Conservation (phyloP, 2,329 filamentous ascomycete genomes). For the Neospermospora avenae region DNA sequence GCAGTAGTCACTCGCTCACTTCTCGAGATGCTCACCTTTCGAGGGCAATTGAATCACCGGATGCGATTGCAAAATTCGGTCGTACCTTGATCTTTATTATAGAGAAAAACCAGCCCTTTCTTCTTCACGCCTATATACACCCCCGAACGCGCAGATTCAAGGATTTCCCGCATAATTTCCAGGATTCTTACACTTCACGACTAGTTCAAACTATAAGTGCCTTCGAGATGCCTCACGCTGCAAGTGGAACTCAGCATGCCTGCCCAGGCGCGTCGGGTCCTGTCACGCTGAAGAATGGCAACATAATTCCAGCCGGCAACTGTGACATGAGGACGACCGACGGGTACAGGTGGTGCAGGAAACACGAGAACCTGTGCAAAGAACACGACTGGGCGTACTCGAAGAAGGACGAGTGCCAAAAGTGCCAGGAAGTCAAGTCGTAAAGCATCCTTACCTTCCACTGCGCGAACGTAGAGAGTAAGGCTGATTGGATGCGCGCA, state of each 20-base stretch:
- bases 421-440: too few species aligned
- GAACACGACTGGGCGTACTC: slow-evolving; percentile 5
- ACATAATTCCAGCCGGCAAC: not conserved
- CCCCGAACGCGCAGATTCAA: not conserved
- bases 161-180: not conserved
- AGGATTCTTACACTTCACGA: too few species aligned
- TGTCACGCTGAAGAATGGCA: not conserved
- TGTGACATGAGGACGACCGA: not conserved
- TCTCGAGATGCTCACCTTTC: not conserved
- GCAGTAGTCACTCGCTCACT: not conserved
- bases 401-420: slow-evolving; percentile 3
- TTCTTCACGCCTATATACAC: not conserved
- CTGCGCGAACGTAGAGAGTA: not conserved
- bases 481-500: not conserved
- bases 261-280: not conserved
- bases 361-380: not conserved
- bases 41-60: not conserved
- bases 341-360: not conserved
- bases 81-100: not conserved
- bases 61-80: not conserved
- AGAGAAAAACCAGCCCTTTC: not conserved
- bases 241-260: not conserved
- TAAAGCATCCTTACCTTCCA: not conserved
- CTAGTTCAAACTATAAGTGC: not conserved
- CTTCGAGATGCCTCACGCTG: not conserved